Conservation (phyloP, 768 basidiomycete genomes). For the Lentinula aciculospora region DNA sequence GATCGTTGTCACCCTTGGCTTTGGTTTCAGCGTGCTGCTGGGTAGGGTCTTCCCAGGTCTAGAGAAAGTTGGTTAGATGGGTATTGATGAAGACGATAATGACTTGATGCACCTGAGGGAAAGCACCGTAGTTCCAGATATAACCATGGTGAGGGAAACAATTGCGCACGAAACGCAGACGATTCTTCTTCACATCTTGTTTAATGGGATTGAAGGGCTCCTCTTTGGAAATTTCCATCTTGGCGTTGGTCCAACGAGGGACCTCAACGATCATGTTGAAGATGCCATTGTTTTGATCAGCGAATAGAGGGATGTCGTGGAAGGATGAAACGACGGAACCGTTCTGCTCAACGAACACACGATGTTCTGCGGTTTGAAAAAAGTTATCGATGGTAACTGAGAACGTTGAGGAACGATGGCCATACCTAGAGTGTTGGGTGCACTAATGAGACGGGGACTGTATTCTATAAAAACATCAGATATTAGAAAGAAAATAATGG, state of each 20-base stretch:
- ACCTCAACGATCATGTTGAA: constrained; percentile 99
- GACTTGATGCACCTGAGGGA: constrained; percentile 74
- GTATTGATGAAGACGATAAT: neutral
- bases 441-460: constrained; percentile 74
- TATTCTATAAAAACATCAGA: constrained; percentile 41
- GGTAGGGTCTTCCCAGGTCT: constrained; percentile 98
- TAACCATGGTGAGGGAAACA: constrained; percentile 99
- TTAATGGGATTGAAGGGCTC: constrained; percentile 99
- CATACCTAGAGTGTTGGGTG: constrained; percentile 91
- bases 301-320: constrained; percentile 98
- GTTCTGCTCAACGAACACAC: constrained; percentile 90
- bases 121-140: constrained; percentile 99
- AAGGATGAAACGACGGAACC: constrained; percentile 78
- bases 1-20: constrained; percentile 98
- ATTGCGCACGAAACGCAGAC: constrained; percentile 95
- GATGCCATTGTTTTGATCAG: constrained; percentile 90
- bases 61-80: neutral
- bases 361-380: constrained; percentile 63
- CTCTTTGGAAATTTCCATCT: constrained; percentile 99
- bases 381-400: constrained; percentile 10
- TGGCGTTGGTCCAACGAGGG: constrained; percentile 99
- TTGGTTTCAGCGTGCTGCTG: constrained; percentile 92
- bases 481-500: constrained; percentile 11
- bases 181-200: constrained; percentile 97
- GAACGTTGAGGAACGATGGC: constrained; percentile 13